A percentile compares a stretch with the other conserved stretches of the same genome.
These are phyloP conservation scores for Candida mesenterica DNA, from an alignment of 1,139 yeast species.

Conservation along the genomic window DNA sequence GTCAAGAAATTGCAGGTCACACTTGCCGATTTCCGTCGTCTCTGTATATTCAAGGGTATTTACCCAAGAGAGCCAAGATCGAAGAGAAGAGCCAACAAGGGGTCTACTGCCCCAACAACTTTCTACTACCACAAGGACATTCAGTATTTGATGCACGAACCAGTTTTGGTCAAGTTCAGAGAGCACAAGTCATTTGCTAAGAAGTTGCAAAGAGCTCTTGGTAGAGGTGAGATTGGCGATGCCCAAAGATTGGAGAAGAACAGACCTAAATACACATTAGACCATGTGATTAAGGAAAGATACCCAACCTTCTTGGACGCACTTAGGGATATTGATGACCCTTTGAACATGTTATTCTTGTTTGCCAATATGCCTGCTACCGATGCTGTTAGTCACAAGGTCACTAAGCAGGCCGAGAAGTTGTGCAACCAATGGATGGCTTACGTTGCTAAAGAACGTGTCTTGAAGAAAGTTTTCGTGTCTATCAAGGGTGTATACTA, in stretches of 20 bases:
- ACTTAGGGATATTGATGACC: conserved; percentile 90
- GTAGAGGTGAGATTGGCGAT: conserved; percentile 86
- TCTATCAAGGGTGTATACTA: conserved; percentile 97
- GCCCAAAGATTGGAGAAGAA: conserved; percentile 83
- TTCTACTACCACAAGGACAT: conserved; percentile 94
- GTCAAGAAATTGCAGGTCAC: conserved; percentile 89
- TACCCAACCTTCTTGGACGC: conserved; percentile 95
- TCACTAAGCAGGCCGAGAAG: conserved; percentile 82
- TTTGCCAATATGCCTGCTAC: conserved; percentile 96
- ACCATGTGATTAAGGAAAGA: conserved; percentile 89
- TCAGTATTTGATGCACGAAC: conserved; percentile 93
- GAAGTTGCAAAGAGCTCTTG: conserved; percentile 85
- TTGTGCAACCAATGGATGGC: conserved; percentile 96
- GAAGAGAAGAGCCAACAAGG: conserved; percentile 96
- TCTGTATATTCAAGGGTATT: conserved; percentile 95
- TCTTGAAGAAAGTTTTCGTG: conserved; percentile 85
- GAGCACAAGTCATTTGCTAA: conserved; percentile 94
- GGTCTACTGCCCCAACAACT: conserved; percentile 86
- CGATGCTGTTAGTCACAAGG: conserved; percentile 71
- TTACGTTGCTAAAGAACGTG: conserved; percentile 79
- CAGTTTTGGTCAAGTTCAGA: conserved; percentile 86
- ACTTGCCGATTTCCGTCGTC: conserved; percentile 95
- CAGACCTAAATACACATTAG: conserved; percentile 83
- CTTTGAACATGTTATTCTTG: conserved; percentile 88
- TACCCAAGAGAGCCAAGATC: conserved; percentile 96